Percentiles rank a stretch among this genome's conserved stretches.
These are phyloP conservation scores for Kodamaea ohmeri DNA, from an alignment of 1,139 yeast genomes.

Conservation along the genomic window DNA sequence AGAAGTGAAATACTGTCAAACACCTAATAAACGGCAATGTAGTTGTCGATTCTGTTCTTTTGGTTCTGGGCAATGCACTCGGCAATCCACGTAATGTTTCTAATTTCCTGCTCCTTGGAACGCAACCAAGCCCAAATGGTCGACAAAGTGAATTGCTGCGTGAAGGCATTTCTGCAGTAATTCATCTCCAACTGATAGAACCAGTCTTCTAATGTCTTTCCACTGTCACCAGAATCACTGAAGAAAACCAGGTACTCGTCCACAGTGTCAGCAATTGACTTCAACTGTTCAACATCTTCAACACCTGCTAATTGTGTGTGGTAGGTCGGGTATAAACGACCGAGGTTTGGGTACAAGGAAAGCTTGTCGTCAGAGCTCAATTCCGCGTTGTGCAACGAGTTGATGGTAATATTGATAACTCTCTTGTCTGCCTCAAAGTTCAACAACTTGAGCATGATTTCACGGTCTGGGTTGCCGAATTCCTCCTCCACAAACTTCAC, in stretches of 20 bases:
- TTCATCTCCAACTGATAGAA: slow-evolving; percentile 92
- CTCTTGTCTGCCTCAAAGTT: slow-evolving; percentile 95
- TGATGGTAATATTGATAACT: slow-evolving; percentile 84
- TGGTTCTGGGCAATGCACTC: slow-evolving; percentile 93
- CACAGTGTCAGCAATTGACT: slow-evolving; percentile 66
- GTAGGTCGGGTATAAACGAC: slow-evolving; percentile 75
- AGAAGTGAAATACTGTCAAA: not conserved
- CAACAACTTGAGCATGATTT: slow-evolving; percentile 73
- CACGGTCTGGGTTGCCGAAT: slow-evolving; percentile 73
- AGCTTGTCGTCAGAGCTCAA: slow-evolving; percentile 68
- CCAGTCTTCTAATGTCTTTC: slow-evolving; percentile 80
- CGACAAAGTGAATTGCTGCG: slow-evolving; percentile 91
- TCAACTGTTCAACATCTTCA: slow-evolving; percentile 84
- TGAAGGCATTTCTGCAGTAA: slow-evolving; percentile 85
- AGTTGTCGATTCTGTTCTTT: slow-evolving; percentile 75
- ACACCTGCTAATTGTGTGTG: slow-evolving; percentile 68
- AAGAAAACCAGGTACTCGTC: slow-evolving; percentile 75
- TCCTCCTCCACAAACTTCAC: slow-evolving; percentile 58
- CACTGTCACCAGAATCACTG: slow-evolving; percentile 40
- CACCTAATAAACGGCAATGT: slow-evolving; percentile 64
- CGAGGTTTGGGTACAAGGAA: slow-evolving; percentile 73
- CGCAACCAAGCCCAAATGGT: slow-evolving; percentile 97
- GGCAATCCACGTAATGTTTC: slow-evolving; percentile 97
- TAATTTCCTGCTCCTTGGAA: slow-evolving; percentile 91
- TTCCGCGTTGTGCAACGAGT: slow-evolving; percentile 78